Base-by-base conservation (phyloP, 2,329 filamentous ascomycete genomes). In the Fusarium longipes region DNA sequence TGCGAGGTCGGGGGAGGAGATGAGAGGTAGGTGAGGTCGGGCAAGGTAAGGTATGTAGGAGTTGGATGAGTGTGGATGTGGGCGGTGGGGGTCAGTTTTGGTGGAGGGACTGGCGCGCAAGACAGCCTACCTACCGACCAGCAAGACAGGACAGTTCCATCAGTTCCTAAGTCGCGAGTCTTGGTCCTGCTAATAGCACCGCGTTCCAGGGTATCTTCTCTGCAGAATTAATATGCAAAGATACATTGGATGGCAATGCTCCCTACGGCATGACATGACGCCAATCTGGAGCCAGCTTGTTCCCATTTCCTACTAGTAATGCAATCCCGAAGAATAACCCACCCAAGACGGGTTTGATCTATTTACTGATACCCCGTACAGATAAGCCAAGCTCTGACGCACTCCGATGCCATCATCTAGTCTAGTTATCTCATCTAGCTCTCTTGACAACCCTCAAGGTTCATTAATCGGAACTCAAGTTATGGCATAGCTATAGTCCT, bases 11-110 rank as follows among this genome's bases (percentile, higher is more conserved):
- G 52, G 63, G 33, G 22, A 63, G 49, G 44, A 60, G 58, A 52
- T n/a, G 39, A 35, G 30, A 59, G 38, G 48, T 25, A 38, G 38
- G 48, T 25, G 32, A 56, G 53, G 53, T 58, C 17, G 40, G 35
- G 48, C 30, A 45, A 57, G 50, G 49, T 55, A 32, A 68, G 57
- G 52, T 68, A 66, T 69, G 68, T 54, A 67, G 56, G 65, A 67
- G 68, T 68, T 63, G 62, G 57, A 65, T 30, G 58, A 70, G 64
- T 43, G 65, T 67, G 65, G 70, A 70, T 60, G 69, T 71, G 70
- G 64, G 70, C 62, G 69, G 70, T 70, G 67, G 69, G 69, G 66
- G 68, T 57, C 54, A 61, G 57, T 57, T 63, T 70, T 65, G 67
- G 67, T 64, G 66, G 62, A 69, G 56, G 67, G 53, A 60, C 56